These are phyloP conservation scores for Gyromitra esculenta DNA, from an alignment of 2,329 filamentous ascomycete species.

Conservation along the genomic window DNA sequence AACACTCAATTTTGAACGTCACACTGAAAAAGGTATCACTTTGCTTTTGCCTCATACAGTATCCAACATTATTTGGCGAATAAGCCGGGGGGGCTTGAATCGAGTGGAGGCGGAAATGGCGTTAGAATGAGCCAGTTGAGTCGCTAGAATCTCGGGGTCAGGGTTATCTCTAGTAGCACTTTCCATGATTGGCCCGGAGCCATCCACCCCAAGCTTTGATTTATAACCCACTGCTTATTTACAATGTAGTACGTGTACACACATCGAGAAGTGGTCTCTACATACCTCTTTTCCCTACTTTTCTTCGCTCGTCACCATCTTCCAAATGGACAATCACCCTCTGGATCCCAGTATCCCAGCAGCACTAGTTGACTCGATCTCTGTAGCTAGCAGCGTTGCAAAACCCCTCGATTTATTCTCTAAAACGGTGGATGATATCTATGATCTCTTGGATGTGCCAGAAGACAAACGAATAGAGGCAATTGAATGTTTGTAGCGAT, in stretches of 20 bases:
- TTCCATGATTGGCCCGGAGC: not conserved
- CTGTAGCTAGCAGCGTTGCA: not conserved
- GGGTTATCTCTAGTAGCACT: not conserved
- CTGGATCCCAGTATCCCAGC: not conserved
- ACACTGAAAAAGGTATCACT: not conserved
- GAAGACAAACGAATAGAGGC: slow-evolving; percentile 3
- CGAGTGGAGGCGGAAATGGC: not conserved
- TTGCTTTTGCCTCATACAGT: not conserved
- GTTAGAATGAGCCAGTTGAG: not conserved
- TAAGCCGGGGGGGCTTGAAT: not conserved
- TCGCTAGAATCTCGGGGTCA: not conserved
- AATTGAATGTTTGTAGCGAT: slow-evolving; percentile 1
- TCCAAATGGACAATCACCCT: not conserved
- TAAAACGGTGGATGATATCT: not conserved
- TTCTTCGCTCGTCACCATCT: not conserved
- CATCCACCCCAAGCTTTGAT: not conserved
- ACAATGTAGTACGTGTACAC: not conserved
- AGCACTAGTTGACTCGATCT: not conserved
- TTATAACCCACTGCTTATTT: not conserved
- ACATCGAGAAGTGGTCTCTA: not conserved
- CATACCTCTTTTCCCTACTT: not conserved
- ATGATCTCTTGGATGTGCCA: not conserved
- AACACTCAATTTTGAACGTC: not conserved
- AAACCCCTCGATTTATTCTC: not conserved
- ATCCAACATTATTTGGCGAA: not conserved